Conservation (phyloP, 768 basidiomycete genomes). For the Lentinula lateritia region DNA sequence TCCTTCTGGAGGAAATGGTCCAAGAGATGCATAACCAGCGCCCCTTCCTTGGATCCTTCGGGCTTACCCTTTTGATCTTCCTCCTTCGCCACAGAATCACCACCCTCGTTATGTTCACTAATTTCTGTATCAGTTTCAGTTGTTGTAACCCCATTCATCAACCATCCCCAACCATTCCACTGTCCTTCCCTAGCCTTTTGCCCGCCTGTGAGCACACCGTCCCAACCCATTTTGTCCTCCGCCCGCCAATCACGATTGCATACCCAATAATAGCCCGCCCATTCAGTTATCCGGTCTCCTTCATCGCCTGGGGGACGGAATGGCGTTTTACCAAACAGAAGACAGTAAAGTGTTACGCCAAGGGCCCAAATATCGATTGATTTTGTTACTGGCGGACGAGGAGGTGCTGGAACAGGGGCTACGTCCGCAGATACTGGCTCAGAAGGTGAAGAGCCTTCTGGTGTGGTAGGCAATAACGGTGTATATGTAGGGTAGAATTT, state of each 20-base stretch:
- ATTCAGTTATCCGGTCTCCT: slow-evolving; percentile 43
- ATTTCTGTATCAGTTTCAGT: too few relatives aligned
- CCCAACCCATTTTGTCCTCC: slow-evolving; percentile 65
- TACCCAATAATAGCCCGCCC: slow-evolving; percentile 65
- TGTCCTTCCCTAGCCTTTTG: slow-evolving; percentile 34
- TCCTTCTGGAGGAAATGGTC: slow-evolving; percentile 80
- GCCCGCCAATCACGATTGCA: slow-evolving; percentile 71
- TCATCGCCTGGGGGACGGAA: slow-evolving; percentile 47
- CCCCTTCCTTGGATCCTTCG: slow-evolving; percentile 25
- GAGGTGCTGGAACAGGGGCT: slow-evolving; percentile 14
- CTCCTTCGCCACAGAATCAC: neutral
- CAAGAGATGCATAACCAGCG: slow-evolving; percentile 65
- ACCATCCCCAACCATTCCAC: slow-evolving; percentile 20
- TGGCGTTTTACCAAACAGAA: slow-evolving; percentile 84
- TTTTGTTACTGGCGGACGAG: slow-evolving; percentile 68
- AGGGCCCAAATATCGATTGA: slow-evolving; percentile 98
- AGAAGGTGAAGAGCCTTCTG: neutral
- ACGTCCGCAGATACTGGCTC: slow-evolving; percentile 14
- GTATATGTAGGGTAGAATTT: neutral
- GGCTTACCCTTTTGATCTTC: neutral
- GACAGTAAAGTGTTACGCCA: slow-evolving; percentile 91
- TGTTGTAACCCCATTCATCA: slow-evolving; percentile 15
- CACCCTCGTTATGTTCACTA: neutral
- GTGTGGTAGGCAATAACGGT: neutral
- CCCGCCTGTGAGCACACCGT: slow-evolving; percentile 60